Base-by-base conservation (phyloP, 768 basidiomycete species). In the Rhizopogon sp. region DNA sequence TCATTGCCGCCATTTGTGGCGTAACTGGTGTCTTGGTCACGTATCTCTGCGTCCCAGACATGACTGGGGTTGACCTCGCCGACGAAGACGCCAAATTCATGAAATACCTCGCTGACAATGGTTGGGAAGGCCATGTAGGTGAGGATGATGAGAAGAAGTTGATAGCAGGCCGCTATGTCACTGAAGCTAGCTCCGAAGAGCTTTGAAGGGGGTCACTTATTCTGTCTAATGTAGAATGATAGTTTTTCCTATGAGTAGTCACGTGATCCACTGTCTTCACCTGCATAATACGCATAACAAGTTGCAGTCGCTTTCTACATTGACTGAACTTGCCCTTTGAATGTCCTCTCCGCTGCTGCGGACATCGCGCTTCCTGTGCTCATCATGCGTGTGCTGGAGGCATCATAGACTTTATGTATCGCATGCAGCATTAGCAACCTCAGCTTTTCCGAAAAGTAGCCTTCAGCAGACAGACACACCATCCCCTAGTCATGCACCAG, bases 1-100 rank as follows among this genome's bases (percentile, higher is more conserved):
- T 85, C 59, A 78, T 85, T 61, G 80, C 78, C 55, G 86, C 85
- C n/a, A 81, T 84, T 54, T 85, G 82, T 58, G 85, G 86, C 33
- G 71, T 83, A 35, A 67, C 73, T 8, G 87, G 86, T 20, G 79
- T 88, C 51, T 47, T 85, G 20, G 75, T 87, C 52, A 83, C 87
- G 3, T 87, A 81, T 62, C 81, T 86, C 67, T 85, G 82, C 65
- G 77, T 86, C 3, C 82, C 84, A 29, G 83, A 85, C 61, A 81
- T 82, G 78, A 85, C 83, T 20, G 81, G 82, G 1, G 72, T 80
- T 3, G 86, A 88, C 64, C 76, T 88, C 9, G 80, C 78, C 3
- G 82, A 83, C 8, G 86, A 87, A 62, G 87, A 88, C 61, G 73
- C 69, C 17, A 79, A 76, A 52, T 88, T 87, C 64, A 73, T 82